Evolutionary conservation across 805 yeast species (phyloP).

Genomic region (Osmozyma mogii): DNA sequence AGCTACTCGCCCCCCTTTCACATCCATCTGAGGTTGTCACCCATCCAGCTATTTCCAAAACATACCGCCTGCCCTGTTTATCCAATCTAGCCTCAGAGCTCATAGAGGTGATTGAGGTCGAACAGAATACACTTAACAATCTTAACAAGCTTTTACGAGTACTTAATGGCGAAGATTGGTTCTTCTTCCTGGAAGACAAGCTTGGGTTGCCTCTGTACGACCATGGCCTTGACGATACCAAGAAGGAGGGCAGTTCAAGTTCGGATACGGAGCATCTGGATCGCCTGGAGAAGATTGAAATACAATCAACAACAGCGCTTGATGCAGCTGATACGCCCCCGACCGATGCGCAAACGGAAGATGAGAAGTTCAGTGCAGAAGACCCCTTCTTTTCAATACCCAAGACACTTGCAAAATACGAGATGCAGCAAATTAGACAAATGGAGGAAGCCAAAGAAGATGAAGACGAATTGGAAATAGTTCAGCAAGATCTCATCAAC

Average conservation of each 20-base stretch:
- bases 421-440: conserved; percentile 18
- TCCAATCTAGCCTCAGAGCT: conserved; percentile 59
- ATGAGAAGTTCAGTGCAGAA: conserved; percentile 40
- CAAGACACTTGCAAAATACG: conserved; percentile 25
- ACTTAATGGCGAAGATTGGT: conserved; percentile 82
- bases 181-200: conserved; percentile 52
- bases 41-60: conserved; percentile 60
- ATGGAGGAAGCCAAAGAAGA: conserved; percentile 14
- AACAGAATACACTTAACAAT: conserved; percentile 68
- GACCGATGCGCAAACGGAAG: conserved; percentile 31
- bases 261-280: background rate
- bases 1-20: conserved; percentile 67
- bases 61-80: conserved; percentile 49
- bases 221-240: conserved; percentile 41
- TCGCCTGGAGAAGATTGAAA: background rate
- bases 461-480: conserved; percentile 35
- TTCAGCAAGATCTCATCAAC: conserved; percentile 49
- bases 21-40: conserved; percentile 73
- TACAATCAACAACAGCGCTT: conserved; percentile 2
- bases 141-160: conserved; percentile 66
- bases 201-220: conserved; percentile 64
- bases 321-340: conserved; percentile 7
- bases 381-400: conserved; percentile 55
- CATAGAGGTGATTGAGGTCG: conserved; percentile 70
- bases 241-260: conserved; percentile 3